Evolutionary conservation across 2,329 filamentous ascomycete genomes (phyloP), one percentile per base, ranked within the genome.

Genomic region (Shiraia bambusicola): DNA sequence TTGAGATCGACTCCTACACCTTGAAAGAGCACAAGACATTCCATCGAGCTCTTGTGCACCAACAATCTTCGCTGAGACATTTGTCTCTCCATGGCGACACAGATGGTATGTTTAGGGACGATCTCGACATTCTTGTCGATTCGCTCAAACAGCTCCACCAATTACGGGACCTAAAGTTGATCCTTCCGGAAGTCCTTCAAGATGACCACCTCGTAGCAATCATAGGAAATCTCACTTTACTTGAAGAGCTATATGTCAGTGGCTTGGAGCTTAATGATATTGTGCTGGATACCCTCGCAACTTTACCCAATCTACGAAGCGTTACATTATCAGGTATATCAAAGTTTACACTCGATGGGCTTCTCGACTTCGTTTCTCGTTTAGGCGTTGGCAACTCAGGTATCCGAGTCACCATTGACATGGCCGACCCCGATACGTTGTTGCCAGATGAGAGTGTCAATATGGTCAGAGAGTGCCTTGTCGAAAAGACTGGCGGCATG

Each of bases 201-300:
- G 66, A 75, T 6, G 61, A 69, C 7, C 76, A 84, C 28, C 67
- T 85, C 25, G 59, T 69, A 9, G 54, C 54, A 2, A 69, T 86
- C 12, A 70, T 76, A 16, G 45, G 59, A 2, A 60, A 69, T 8
- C 64, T 82, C 8, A 64, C 64, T 0, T 57, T 70, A 12, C 70
- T 87, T 0, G 78, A 83, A 49, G 74, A 79, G 10, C 63, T 86
- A 11, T 75, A 71, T 31, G 75, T 85, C 34, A 76, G 73, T 30
- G 81, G 82, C 7, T 71, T 75, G 30, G 76, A 77, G 12, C 63
- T 78, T 15, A 72, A 76, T 4, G 76, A 82, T 45, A 69, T 72
- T 15, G 66, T 78, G 9, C 71, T 76, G 41, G 57, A 59, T 25
- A 56, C 61, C 3, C 58, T 82, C 10, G 70, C 76, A 9, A 59